Evolutionary conservation across 345 rosid species (phyloP), one percentile per base, ranked within the genome.

Genomic region (Ricinus communis): DNA sequence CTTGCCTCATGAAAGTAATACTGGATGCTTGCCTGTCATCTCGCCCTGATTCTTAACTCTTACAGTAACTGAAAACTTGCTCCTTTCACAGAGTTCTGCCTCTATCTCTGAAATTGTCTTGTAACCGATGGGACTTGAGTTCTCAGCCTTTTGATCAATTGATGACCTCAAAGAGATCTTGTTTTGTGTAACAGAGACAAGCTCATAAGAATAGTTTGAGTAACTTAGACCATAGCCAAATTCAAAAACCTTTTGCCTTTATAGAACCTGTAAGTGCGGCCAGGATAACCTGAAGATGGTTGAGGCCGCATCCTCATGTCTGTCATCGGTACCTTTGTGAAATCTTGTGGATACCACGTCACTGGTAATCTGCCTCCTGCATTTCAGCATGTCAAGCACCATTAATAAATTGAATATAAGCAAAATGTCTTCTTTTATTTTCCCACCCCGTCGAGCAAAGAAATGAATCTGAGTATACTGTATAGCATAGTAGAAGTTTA

Each of bases 341-440:
- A 95, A 31, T 80, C 86, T 45, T 85, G 80, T 0, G 96, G 97
- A 76, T 94, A 94, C 96, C 97, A 91, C 22, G 98, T 94, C 71
- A 91, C 45, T 5, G 97, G 96, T 76, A 94, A 63, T 77, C 95
- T 91, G 68, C 97, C 97, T 45, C 97, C 96, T 91, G 87, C 80
- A 67, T 1, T 5, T 41, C 58, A 81, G 56, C 53, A 57, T 12
- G 8, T 41, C 16, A 11, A 8, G 14, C 50, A 51, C 8, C 16
- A 38, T 25, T 22, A 9, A n/a, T 50, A 19, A 8, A 13, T 25
- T 9, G 27, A 14, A 65, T 4, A 22, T 11, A 1, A 7, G 40
- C 10, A 41, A 4, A 24, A 8, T 25, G 13, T 12, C 3, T 16
- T 1, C 12, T 43, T 31, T 25, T 8, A 1, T 25, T 38, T 38